Conservation (phyloP, 208 protist genomes). For the Wallacemonas sp. region DNA sequence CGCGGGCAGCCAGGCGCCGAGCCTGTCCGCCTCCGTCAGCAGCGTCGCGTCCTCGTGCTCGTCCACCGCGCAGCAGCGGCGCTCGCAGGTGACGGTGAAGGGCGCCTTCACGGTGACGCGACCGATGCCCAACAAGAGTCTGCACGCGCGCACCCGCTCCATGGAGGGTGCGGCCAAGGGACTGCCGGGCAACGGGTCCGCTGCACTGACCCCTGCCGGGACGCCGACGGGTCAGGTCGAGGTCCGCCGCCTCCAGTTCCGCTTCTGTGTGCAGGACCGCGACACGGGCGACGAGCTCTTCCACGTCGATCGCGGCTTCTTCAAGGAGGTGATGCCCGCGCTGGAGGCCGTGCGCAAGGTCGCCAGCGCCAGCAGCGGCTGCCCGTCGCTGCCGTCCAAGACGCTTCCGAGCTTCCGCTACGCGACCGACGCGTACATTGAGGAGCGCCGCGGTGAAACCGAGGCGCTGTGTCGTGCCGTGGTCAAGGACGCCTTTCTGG, state of each 20-base stretch:
- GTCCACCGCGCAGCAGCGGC: neutral
- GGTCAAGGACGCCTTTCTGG: conserved; percentile 34
- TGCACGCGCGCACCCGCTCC: conserved; percentile 8
- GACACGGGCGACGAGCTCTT: conserved; percentile 13
- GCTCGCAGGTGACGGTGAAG: conserved; percentile 17
- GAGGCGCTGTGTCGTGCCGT: conserved; percentile 41
- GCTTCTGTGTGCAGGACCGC: conserved; percentile 20
- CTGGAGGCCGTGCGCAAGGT: conserved; percentile 36
- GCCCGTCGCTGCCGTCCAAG: conserved; percentile 34
- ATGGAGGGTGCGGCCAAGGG: conserved; percentile 13
- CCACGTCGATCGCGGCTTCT: conserved; percentile 27
- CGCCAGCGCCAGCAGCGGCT: neutral
- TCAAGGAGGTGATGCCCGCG: conserved; percentile 41
- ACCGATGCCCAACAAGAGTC: conserved; percentile 16
- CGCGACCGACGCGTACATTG: conserved; percentile 53
- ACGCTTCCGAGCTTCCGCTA: conserved; percentile 50
- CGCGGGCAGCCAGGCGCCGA: conserved; percentile 9
- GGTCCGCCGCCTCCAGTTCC: conserved; percentile 36
- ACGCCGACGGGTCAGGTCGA: conserved; percentile 15
- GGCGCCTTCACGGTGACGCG: conserved; percentile 35
- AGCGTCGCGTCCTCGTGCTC: conserved; percentile 11
- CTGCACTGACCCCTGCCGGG: neutral
- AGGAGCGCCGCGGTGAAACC: conserved; percentile 49
- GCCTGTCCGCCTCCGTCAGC: conserved; percentile 19
- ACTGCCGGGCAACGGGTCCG: neutral